Evolutionary conservation across 192 early-diverging fungal species (phyloP).

Genomic region (Coemansia sp.): DNA sequence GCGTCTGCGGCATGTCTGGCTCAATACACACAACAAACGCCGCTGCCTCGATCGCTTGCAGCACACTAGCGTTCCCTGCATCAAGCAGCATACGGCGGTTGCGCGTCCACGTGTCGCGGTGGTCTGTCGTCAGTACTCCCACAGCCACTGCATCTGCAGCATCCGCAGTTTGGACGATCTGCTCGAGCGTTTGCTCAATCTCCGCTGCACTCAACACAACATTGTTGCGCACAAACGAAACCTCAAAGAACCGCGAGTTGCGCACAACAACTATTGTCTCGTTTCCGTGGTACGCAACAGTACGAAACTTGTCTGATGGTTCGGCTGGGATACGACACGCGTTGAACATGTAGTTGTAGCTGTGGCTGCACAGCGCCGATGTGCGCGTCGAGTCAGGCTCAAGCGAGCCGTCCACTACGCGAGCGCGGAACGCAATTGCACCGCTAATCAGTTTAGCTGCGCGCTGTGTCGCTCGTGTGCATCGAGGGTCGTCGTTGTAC

Average conservation of each 20-base stretch:
- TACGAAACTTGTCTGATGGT: constrained; percentile 80
- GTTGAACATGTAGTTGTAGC: constrained; percentile 98
- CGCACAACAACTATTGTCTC: constrained; percentile 83
- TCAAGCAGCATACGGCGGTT: constrained; percentile 63
- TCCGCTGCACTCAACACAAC: constrained; percentile 67
- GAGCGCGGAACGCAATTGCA: constrained; percentile 80
- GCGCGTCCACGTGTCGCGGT: constrained; percentile 91
- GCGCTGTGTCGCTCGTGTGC: constrained; percentile 74
- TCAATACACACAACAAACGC: constrained; percentile 92
- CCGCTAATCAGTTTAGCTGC: constrained; percentile 85
- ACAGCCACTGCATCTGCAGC: constrained; percentile 63
- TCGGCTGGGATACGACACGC: constrained; percentile 87
- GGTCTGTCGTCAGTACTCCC: constrained; percentile 87
- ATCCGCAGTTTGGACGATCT: constrained; percentile 70
- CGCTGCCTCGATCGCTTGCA: constrained; percentile 89
- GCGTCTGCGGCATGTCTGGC: constrained; percentile 79
- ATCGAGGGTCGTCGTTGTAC: constrained; percentile 83
- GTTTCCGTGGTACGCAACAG: constrained; percentile 66
- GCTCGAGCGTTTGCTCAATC: constrained; percentile 70
- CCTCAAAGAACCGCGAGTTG: constrained; percentile 82
- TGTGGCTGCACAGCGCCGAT: constrained; percentile 79
- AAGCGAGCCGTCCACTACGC: constrained; percentile 72
- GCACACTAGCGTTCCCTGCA: constrained; percentile 64
- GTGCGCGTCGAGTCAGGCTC: constrained; percentile 77
- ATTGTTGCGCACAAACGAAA: constrained; percentile 67